phyloP scores from a whole-genome alignment of 495 filamentous ascomycete species.

The Amphirosellinia nigrospora region DNA sequence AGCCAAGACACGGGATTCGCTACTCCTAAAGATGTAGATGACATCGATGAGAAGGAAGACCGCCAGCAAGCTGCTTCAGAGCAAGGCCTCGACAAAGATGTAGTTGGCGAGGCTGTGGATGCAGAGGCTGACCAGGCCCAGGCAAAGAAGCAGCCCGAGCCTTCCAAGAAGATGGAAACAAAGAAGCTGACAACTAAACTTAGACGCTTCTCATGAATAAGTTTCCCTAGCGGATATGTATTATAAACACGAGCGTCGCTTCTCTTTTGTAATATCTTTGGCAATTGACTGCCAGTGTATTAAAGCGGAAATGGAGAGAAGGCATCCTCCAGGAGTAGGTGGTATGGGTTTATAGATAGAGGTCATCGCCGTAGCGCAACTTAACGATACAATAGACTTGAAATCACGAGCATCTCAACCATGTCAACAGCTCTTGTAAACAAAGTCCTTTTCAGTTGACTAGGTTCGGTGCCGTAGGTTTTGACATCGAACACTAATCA shows the following conservation, averaged over 20 bases:
- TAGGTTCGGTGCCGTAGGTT: no score
- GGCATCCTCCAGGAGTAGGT: constrained; percentile 20
- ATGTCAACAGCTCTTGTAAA: background rate
- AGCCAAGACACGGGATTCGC: constrained; percentile 70
- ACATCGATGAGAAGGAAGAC: constrained; percentile 72
- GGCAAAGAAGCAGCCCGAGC: constrained; percentile 28
- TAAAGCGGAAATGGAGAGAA: constrained; percentile 28
- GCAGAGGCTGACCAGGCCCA: constrained; percentile 49
- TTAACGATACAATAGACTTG: constrained; percentile 23
- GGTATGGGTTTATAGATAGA: constrained; percentile 22
- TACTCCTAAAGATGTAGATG: constrained; percentile 83
- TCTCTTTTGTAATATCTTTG: constrained; percentile 38
- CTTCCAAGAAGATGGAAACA: constrained; percentile 27
- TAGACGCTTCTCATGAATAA: constrained; percentile 18
- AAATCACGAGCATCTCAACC: background rate
- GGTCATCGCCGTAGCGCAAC: background rate
- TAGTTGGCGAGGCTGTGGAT: constrained; percentile 51
- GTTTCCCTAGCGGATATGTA: constrained; percentile 20
- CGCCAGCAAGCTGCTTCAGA: constrained; percentile 46
- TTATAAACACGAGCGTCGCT: constrained; percentile 24
- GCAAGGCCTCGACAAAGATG: constrained; percentile 46
- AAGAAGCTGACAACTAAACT: constrained; percentile 32
- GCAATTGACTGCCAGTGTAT: constrained; percentile 34
- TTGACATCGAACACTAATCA: no score
- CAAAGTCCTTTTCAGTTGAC: background rate